Evolutionary conservation across 2,329 filamentous ascomycete genomes (phyloP).

Genomic region (Aspergillus nomiae): DNA sequence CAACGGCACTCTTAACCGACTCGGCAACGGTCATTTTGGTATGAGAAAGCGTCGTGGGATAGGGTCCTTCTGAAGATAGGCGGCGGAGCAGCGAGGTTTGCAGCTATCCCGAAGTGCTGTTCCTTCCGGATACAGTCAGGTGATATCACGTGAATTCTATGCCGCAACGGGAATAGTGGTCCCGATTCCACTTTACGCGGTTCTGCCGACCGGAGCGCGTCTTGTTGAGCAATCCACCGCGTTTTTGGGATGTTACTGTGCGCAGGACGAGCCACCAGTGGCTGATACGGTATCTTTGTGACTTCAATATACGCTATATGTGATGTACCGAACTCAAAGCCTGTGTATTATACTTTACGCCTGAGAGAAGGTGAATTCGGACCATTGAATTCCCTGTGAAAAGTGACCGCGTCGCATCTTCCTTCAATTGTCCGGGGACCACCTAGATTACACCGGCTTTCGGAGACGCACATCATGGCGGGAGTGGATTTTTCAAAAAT

Average conservation of each 20-base stretch:
- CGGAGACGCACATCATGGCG: constrained; percentile 34
- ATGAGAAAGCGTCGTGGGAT: constrained; percentile 14
- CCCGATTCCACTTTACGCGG: constrained; percentile 43
- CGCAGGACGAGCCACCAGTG: constrained; percentile 34
- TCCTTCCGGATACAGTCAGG: constrained; percentile 28
- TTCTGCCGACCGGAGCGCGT: constrained; percentile 31
- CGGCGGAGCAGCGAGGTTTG: constrained; percentile 27
- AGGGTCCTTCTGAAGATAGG: constrained; percentile 18
- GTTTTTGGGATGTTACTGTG: constrained; percentile 28
- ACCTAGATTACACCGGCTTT: constrained; percentile 23
- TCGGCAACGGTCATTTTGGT: constrained; percentile 50
- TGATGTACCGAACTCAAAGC: constrained; percentile 9
- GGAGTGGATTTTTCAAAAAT: constrained; percentile 49
- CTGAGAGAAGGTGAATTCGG: constrained; percentile 10
- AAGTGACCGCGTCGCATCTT: constrained; percentile 16
- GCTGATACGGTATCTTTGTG: constrained; percentile 24
- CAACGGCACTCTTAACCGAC: constrained; percentile 52
- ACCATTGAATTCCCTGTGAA: constrained; percentile 10
- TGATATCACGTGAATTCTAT: constrained; percentile 28
- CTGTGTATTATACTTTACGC: constrained; percentile 12
- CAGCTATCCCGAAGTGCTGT: constrained; percentile 29
- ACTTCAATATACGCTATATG: constrained; percentile 17
- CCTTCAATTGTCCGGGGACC: constrained; percentile 25
- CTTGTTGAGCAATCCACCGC: constrained; percentile 28
- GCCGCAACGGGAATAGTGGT: constrained; percentile 26